Base-by-base conservation (phyloP, 225 moss, liverwort and hornwort species). In the Anthoceros angustus region DNA sequence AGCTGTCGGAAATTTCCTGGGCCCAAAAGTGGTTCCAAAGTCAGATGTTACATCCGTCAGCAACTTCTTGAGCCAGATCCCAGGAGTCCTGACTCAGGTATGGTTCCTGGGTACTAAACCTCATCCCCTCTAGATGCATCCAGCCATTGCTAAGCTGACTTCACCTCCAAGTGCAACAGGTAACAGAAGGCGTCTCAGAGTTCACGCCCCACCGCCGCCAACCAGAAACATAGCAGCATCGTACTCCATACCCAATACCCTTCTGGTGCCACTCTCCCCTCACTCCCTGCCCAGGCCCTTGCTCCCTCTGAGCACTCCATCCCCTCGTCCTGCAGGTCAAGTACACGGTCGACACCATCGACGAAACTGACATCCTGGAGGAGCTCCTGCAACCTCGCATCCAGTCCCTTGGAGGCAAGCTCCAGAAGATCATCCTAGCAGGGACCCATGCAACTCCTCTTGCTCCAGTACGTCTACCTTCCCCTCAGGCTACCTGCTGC, bases 361-460 rank as follows among this genome's bases (percentile, higher is more conserved):
- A 95, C 70, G 90, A 95, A 73, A 73, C 88, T 0, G 90, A 90
- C 70, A 72, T 74, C 6, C 61, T 95, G 77, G 94, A 95, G 74
- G 82, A 74, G n/a, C 5, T 83, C 63, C 41, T 95, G 62, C 78
- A 73, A 67, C 74, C 68, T 64, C 86, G 94, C 24, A 72, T 72
- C 7, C 69, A 78, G 73, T 68, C 42, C 38, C 69, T 85, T 15
- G 94, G 86, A 21, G 94, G 94, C 39, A 77, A 69, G 62, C 74
- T 88, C 66, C 80, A 72, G 42, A 95, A 90, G 74, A 71, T 86
- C 8, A 79, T 95, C 20, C 75, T 95, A 16, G 79, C 79, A 62
- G 94, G 94, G 63, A 90, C 76, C 12, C 94, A 95, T 72, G 84
- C 88, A 25, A 95, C 90, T 21, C 94, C 94, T 64, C 74, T 86